Conservation (phyloP, 2,329 filamentous ascomycete species). For the Alternaria solani region DNA sequence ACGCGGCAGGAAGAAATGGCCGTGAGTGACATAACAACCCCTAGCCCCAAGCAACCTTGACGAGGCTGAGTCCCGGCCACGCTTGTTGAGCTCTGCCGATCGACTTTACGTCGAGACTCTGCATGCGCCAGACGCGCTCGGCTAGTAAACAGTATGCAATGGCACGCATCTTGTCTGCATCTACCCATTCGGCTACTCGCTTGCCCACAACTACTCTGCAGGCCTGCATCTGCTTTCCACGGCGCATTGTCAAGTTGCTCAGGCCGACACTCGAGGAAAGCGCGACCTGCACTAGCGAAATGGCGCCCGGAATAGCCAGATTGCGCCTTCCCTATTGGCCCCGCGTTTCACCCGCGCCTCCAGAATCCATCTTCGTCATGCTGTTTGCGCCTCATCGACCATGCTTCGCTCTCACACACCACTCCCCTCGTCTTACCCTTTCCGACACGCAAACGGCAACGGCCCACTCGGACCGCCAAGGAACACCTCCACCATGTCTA, state of each 20-base stretch:
- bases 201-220: background rate
- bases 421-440: background rate
- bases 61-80: constrained; percentile 16
- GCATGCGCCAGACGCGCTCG: constrained; percentile 12
- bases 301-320: constrained; percentile 12
- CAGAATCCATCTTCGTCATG: background rate
- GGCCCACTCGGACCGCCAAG: background rate
- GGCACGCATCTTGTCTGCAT: background rate
- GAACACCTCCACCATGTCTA: background rate
- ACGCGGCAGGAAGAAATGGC: constrained; percentile 16
- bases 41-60: constrained; percentile 7
- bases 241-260: constrained; percentile 2
- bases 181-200: background rate
- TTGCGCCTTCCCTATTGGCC: constrained; percentile 19
- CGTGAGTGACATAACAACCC: constrained; percentile 9
- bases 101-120: constrained; percentile 18
- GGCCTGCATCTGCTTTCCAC: background rate
- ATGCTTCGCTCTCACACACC: background rate
- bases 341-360: constrained; percentile 20
- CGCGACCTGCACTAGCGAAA: constrained; percentile 8
- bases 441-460: background rate
- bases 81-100: constrained; percentile 20
- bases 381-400: background rate
- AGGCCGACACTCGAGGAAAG: background rate
- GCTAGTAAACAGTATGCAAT: background rate